These are phyloP conservation scores for Aspergillus candidus DNA, from an alignment of 2,329 filamentous ascomycete species.

Conservation along the genomic window DNA sequence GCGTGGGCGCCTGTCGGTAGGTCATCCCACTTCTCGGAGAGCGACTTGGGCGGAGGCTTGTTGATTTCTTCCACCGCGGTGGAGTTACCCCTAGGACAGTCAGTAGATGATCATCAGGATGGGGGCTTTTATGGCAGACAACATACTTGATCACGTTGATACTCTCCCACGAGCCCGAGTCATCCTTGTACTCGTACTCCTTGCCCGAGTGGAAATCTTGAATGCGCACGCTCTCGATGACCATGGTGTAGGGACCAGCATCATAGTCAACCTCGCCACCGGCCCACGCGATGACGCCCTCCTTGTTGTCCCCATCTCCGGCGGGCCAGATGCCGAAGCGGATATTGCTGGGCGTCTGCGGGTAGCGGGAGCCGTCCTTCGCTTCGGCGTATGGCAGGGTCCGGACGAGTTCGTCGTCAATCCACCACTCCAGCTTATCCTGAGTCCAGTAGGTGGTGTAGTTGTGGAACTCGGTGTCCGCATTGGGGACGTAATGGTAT, in stretches of 20 bases:
- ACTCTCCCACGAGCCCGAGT: slow-evolving; percentile 57
- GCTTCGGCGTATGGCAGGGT: slow-evolving; percentile 56
- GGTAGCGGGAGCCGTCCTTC: slow-evolving; percentile 53
- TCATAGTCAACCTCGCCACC: slow-evolving; percentile 62
- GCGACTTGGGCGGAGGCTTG: slow-evolving; percentile 29
- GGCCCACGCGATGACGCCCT: slow-evolving; percentile 59
- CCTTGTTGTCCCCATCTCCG: slow-evolving; percentile 40
- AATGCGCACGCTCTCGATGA: slow-evolving; percentile 56
- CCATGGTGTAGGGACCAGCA: slow-evolving; percentile 66
- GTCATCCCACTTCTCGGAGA: slow-evolving; percentile 39
- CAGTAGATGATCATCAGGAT: not conserved
- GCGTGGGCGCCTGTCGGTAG: slow-evolving; percentile 45
- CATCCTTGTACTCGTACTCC: slow-evolving; percentile 61
- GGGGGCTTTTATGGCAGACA: not conserved
- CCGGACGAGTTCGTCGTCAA: slow-evolving; percentile 58
- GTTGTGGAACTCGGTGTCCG: slow-evolving; percentile 45
- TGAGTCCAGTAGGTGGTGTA: slow-evolving; percentile 61
- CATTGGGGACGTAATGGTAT: slow-evolving; percentile 61
- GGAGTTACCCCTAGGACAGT: slow-evolving; percentile 55
- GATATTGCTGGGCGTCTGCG: slow-evolving; percentile 67
- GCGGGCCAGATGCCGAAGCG: slow-evolving; percentile 66
- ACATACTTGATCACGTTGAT: slow-evolving; percentile 50
- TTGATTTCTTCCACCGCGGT: slow-evolving; percentile 42
- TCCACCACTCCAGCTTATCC: slow-evolving; percentile 59
- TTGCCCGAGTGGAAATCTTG: slow-evolving; percentile 55